Base-by-base conservation (phyloP, 106 monocot genomes). In the Dioscorea alata region DNA sequence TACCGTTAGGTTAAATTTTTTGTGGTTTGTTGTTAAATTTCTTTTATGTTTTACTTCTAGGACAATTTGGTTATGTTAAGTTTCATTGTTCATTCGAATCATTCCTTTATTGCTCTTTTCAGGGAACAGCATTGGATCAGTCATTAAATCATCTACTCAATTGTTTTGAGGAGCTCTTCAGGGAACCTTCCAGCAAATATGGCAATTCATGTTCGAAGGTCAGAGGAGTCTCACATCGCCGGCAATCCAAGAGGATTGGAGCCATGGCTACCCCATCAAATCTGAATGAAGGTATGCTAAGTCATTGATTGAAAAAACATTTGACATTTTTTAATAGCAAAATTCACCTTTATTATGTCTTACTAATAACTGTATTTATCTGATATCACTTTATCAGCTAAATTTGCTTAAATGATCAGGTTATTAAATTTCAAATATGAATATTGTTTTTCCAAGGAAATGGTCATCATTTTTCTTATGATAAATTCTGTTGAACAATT, bases 111-210 rank as follows among this genome's bases (percentile, higher is more conserved):
- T 54, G 19, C 54, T 54, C 54, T 54, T 79, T 28, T 66, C 68
- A 82, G 82, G 57, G 32, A 13, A 48, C 60, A 54, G 69, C 42
- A n/a, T 48, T 86, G 57, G 75, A 80, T 64, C 28, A 72, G 64
- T 61, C 74, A 28, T 49, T 89, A 67, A 67, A 73, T 13, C 71
- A 81, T 33, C 60, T 97, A 50, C 75, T 97, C 18, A 64, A 69
- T 60, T 83, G 53, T 71, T 64, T 71, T 58, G 75, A 82, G 49
- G 86, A 87, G 22, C 20, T 92, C 24, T 79, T 87, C 33, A 23
- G 31, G 42, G 58, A 75, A 61, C 33, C 66, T 57, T 10, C 52
- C 76, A 68, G 13, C 13, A 70, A 77, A 70, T 42, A 21, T 57
- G 57, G 57, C 25, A 64, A 64, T 73, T 9, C 65, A 60, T 12